Conservation (phyloP, 2,329 filamentous ascomycete species). For the Scedosporium aurantiacum region DNA sequence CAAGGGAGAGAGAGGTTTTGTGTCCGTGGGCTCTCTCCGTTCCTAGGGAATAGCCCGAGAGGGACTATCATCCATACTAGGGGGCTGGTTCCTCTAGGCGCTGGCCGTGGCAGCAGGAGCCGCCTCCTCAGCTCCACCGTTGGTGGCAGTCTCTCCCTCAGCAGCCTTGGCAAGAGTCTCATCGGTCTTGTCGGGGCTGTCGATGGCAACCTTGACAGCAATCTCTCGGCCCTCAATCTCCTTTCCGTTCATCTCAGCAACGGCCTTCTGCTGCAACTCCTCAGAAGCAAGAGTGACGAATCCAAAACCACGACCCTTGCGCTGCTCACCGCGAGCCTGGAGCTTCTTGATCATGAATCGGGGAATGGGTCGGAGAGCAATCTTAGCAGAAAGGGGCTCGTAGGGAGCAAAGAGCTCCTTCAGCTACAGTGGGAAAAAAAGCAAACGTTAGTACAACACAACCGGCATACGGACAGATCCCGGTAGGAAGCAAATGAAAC, state of each 20-base stretch:
- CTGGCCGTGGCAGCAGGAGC: slow-evolving; percentile 15
- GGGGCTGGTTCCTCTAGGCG: slow-evolving; percentile 16
- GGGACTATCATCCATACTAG: not conserved
- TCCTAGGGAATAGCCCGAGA: not conserved
- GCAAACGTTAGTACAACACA: not conserved
- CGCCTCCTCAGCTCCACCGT: slow-evolving; percentile 27
- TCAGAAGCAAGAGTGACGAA: slow-evolving; percentile 95
- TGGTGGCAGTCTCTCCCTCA: slow-evolving; percentile 21
- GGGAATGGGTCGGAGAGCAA: slow-evolving; percentile 93
- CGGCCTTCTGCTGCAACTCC: slow-evolving; percentile 95
- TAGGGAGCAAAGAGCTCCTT: slow-evolving; percentile 95
- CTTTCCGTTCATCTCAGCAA: slow-evolving; percentile 98
- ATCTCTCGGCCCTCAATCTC: slow-evolving; percentile 98
- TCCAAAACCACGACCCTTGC: slow-evolving; percentile 97
- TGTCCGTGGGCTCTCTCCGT: not conserved
- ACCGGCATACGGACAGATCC: not conserved
- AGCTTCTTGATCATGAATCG: slow-evolving; percentile 99
- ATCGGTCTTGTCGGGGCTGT: slow-evolving; percentile 91
- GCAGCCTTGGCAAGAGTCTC: slow-evolving; percentile 45
- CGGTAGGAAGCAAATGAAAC: not conserved
- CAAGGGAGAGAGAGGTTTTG: not conserved
- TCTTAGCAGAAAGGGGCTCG: slow-evolving; percentile 90
- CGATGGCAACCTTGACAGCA: slow-evolving; percentile 98
- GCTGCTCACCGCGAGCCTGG: slow-evolving; percentile 90
- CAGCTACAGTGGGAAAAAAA: slow-evolving; percentile 46